These are phyloP conservation scores for Podila minutissima DNA, from an alignment of 192 early-diverging fungal species.

Conservation along the genomic window DNA sequence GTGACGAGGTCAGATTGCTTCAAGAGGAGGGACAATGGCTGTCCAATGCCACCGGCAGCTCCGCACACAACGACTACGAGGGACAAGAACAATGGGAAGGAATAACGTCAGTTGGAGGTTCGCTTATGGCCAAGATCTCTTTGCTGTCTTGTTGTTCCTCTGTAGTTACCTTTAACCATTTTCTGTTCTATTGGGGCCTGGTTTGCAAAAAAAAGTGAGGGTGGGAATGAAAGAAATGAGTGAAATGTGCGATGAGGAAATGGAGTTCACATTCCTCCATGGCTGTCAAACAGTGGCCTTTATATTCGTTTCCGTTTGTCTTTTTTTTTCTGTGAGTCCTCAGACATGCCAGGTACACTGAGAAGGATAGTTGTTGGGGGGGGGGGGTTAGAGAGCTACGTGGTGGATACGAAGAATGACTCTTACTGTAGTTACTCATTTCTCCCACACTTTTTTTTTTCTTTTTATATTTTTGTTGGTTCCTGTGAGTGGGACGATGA, in stretches of 20 bases:
- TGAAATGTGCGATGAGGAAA: background rate
- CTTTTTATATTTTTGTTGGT: background rate
- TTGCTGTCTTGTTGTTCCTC: too few species aligned
- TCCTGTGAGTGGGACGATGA: background rate
- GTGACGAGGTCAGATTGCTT: constrained; percentile 90
- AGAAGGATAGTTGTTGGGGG: too few species aligned
- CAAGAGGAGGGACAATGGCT: constrained; percentile 94
- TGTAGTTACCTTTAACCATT: too few species aligned
- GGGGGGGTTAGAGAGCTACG: too few species aligned
- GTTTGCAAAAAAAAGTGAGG: too few species aligned
- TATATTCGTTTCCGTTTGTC: background rate
- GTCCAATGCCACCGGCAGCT: constrained; percentile 96
- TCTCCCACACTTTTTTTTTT: constrained; percentile 2
- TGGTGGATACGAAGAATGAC: too few species aligned
- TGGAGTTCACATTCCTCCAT: background rate
- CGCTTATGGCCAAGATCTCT: background rate
- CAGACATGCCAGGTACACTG: background rate
- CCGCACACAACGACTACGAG: constrained; percentile 76
- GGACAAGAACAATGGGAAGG: background rate
- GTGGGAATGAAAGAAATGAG: background rate
- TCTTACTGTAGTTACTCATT: background rate
- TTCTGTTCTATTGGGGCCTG: too few species aligned
- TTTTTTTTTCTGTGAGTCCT: background rate
- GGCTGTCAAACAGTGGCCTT: background rate
- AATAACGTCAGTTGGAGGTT: background rate